These are phyloP conservation scores for Neofusicoccum sp. DNA, from an alignment of 2,329 filamentous ascomycete genomes.

Conservation along the genomic window DNA sequence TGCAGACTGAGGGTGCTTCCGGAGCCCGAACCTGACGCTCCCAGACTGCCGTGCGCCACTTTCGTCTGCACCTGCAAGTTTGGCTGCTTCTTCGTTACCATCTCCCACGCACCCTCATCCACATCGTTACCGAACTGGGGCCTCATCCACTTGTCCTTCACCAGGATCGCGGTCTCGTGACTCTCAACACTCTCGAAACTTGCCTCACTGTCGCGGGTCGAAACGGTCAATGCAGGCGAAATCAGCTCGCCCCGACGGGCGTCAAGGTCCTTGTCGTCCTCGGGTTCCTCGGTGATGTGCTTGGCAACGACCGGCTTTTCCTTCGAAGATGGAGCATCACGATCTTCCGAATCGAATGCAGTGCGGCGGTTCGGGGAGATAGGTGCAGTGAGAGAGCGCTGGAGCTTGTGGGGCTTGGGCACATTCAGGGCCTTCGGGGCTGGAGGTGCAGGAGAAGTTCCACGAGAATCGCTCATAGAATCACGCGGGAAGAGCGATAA, in stretches of 20 bases:
- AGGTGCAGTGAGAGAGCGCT: slow-evolving; percentile 11
- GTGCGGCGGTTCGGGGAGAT: background rate
- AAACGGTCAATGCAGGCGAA: background rate
- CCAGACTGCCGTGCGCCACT: background rate
- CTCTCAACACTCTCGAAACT: slow-evolving; percentile 8
- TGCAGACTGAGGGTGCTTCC: slow-evolving; percentile 1
- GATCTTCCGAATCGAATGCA: background rate
- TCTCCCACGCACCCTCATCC: slow-evolving; percentile 5
- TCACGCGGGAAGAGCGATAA: slow-evolving; percentile 18
- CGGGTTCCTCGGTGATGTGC: slow-evolving; percentile 7
- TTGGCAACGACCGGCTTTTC: background rate
- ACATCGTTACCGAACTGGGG: background rate
- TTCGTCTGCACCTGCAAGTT: background rate
- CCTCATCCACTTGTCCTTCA: background rate
- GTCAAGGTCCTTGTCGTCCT: background rate
- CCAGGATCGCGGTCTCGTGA: background rate
- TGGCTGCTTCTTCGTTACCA: slow-evolving; percentile 2
- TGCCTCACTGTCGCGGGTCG: slow-evolving; percentile 1
- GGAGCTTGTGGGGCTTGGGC: slow-evolving; percentile 8
- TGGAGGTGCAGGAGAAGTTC: background rate
- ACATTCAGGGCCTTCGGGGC: background rate
- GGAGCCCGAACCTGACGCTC: background rate
- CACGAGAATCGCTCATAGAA: slow-evolving; percentile 10
- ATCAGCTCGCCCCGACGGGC: background rate
- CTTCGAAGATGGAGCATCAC: background rate